phyloP scores from a whole-genome alignment of 1,139 yeast species.

The Yamadazyma buinensis region DNA sequence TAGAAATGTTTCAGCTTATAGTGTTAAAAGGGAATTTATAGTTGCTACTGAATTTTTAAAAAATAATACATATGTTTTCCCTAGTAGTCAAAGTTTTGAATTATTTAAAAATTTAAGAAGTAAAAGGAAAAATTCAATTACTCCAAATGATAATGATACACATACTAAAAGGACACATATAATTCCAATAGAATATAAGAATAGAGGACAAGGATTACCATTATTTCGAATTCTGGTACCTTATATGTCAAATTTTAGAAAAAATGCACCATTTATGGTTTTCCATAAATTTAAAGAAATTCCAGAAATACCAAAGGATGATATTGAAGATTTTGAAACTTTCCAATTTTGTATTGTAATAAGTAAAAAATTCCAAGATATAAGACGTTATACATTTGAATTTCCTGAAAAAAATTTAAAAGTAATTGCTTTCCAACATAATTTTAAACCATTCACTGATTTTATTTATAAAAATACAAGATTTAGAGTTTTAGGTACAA shows the following conservation, averaged over 20 bases:
- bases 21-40: slow-evolving; percentile 26
- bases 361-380: slow-evolving; percentile 24
- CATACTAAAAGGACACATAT: slow-evolving; percentile 24
- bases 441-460: slow-evolving; percentile 38
- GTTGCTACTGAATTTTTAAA: slow-evolving; percentile 34
- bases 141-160: slow-evolving; percentile 18
- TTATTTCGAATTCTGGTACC: slow-evolving; percentile 35
- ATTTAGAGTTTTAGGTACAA: slow-evolving; percentile 38
- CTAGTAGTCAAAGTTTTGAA: slow-evolving; percentile 26
- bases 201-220: slow-evolving; percentile 36
- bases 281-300: slow-evolving; percentile 31
- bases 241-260: slow-evolving; percentile 34
- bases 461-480: slow-evolving; percentile 35
- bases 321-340: slow-evolving; percentile 26
- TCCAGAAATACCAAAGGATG: slow-evolving; percentile 25
- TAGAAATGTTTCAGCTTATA: slow-evolving; percentile 18
- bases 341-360: slow-evolving; percentile 33
- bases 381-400: slow-evolving; percentile 28
- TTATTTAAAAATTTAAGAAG: slow-evolving; percentile 28
- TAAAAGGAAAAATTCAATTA: slow-evolving; percentile 19
- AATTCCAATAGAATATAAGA: slow-evolving; percentile 30
- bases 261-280: slow-evolving; percentile 32
- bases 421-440: slow-evolving; percentile 33
- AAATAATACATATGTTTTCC: slow-evolving; percentile 27
- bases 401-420: slow-evolving; percentile 18